These are phyloP conservation scores for Dactylorhiza incarnata DNA, from an alignment of 106 monocot genomes.

Conservation along the genomic window DNA sequence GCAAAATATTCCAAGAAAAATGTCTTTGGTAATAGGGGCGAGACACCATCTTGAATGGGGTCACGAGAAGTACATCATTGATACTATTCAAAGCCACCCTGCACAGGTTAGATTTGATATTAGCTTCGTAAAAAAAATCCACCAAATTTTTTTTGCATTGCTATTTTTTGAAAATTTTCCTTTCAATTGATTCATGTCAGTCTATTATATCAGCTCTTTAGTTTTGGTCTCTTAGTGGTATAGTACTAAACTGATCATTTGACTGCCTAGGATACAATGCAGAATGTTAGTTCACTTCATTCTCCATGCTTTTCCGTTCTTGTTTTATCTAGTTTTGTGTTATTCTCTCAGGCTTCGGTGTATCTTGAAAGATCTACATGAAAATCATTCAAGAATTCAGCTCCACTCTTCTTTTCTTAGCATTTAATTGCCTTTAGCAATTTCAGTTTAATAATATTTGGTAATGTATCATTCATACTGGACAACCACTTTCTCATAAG, in stretches of 20 bases:
- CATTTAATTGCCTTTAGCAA: no score
- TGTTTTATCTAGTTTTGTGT: neutral
- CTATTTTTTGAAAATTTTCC: neutral
- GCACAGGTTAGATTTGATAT: slow-evolving; percentile 46
- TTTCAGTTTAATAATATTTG: no score
- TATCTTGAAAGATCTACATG: neutral
- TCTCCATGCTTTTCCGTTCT: neutral
- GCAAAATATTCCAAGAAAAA: slow-evolving; percentile 67
- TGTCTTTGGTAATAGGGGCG: slow-evolving; percentile 87
- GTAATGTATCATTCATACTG: no score
- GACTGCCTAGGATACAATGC: neutral
- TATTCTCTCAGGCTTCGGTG: neutral
- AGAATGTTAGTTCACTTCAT: neutral
- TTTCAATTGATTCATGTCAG: neutral
- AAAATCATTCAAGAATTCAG: neutral
- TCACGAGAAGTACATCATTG: slow-evolving; percentile 85
- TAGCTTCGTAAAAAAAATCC: neutral
- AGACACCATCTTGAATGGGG: slow-evolving; percentile 95
- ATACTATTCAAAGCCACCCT: slow-evolving; percentile 85
- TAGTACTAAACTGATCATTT: neutral
- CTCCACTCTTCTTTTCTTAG: no score
- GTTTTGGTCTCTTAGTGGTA: neutral
- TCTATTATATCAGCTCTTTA: neutral
- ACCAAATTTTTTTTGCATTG: neutral
- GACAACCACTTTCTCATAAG: no score